These are phyloP conservation scores for Ceratobasidium sp. DNA, from an alignment of 1,284 basidiomycete genomes.

Conservation along the genomic window DNA sequence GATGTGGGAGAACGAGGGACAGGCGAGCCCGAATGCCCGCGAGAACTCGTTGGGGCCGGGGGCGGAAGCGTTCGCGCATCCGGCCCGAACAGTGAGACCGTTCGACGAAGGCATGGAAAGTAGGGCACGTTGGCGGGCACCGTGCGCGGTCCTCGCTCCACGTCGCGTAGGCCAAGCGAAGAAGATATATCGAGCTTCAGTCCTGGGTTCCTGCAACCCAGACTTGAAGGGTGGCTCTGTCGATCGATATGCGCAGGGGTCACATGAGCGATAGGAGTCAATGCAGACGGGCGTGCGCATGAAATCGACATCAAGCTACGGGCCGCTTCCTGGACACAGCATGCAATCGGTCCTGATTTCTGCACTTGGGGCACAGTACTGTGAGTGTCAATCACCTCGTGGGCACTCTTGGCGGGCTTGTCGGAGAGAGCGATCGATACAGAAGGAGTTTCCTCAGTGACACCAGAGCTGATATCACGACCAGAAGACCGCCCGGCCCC, in stretches of 20 bases:
- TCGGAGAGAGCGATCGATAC: neutral
- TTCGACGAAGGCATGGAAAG: slow-evolving; percentile 4
- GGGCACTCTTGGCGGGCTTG: too few species aligned
- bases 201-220: slow-evolving; percentile 3
- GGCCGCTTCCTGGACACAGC: slow-evolving; percentile 17
- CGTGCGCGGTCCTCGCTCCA: neutral
- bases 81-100: slow-evolving; percentile 28
- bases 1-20: neutral
- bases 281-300: slow-evolving; percentile 2
- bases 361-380: neutral
- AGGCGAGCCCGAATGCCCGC: slow-evolving; percentile 19
- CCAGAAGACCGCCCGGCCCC: slow-evolving; percentile 5
- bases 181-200: neutral
- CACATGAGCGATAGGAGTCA: neutral
- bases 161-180: neutral
- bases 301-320: slow-evolving; percentile 33
- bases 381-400: neutral
- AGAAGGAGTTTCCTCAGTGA: neutral
- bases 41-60: neutral
- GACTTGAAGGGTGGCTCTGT: neutral
- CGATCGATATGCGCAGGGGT: neutral
- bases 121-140: neutral
- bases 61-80: slow-evolving; percentile 23
- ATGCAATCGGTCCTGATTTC: neutral
- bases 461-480: neutral